Percentiles rank a stretch among this genome's conserved stretches.
These are phyloP conservation scores for Oryza officinalis DNA, from an alignment of 176 grass and related monocot genomes.

Conservation along the genomic window DNA sequence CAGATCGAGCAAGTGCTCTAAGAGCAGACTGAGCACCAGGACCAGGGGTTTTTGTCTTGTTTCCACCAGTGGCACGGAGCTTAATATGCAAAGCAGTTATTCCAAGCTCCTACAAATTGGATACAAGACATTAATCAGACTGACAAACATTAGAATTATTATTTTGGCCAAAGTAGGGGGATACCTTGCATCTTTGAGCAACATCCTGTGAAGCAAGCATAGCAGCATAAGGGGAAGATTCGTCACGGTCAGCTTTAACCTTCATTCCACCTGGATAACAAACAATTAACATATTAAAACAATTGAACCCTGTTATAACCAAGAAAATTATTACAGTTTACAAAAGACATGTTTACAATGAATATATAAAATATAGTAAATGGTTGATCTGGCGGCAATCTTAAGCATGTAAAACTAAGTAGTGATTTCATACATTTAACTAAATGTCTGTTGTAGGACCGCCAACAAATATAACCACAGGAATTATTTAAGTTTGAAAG, in stretches of 20 bases:
- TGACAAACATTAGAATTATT: background rate
- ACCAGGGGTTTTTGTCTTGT: slow-evolving; percentile 52
- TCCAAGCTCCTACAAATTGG: slow-evolving; percentile 38
- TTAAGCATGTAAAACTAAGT: background rate
- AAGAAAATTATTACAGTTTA: background rate
- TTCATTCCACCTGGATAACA: slow-evolving; percentile 47
- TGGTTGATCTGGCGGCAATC: background rate
- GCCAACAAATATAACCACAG: background rate
- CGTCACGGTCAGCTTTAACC: slow-evolving; percentile 66
- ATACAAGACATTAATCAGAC: background rate
- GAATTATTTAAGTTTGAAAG: background rate
- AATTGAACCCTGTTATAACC: background rate
- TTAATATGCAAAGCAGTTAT: slow-evolving; percentile 61
- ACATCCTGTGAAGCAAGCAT: slow-evolving; percentile 74
- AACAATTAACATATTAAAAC: background rate
- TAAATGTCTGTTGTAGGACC: background rate
- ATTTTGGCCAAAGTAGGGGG: background rate
- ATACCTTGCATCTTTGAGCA: slow-evolving; percentile 64
- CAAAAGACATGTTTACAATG: background rate
- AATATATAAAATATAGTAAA: background rate
- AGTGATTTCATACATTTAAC: background rate
- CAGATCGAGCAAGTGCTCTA: slow-evolving; percentile 54
- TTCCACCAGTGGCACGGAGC: slow-evolving; percentile 59
- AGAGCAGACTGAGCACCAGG: slow-evolving; percentile 55
- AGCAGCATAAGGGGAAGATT: slow-evolving; percentile 66